Conservation (phyloP, 305 asterid genomes). For the Stenogyne calaminthoides region DNA sequence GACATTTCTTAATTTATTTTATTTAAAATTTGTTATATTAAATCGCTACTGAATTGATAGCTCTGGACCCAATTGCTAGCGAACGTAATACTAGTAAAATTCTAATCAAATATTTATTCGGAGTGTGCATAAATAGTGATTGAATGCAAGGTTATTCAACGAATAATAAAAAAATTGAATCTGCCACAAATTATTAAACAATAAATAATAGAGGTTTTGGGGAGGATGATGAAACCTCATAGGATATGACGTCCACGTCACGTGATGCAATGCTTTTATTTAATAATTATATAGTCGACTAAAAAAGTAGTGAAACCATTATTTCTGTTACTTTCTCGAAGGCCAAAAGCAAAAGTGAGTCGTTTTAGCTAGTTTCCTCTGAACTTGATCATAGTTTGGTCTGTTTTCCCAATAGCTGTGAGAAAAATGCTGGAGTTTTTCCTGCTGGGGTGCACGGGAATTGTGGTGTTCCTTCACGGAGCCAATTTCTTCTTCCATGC, state of each 20-base stretch:
- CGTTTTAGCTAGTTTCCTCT: not conserved
- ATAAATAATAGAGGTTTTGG: not conserved
- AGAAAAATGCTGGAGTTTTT: conserved; percentile 52
- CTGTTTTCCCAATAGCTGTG: not conserved
- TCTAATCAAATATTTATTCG: no score
- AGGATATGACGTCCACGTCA: conserved; percentile 35
- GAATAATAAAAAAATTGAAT: not conserved
- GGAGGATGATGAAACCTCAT: not conserved
- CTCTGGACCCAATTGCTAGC: no score
- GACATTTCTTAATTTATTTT: no score
- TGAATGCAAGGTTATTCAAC: not conserved
- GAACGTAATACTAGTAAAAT: no score
- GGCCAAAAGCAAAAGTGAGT: not conserved
- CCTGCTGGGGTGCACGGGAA: conserved; percentile 66
- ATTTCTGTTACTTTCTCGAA: not conserved
- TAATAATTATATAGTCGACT: not conserved
- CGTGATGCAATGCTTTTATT: conserved; percentile 4
- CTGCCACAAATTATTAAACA: conserved; percentile 5
- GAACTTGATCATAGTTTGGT: no score
- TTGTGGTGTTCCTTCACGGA: conserved; percentile 70
- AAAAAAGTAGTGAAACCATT: not conserved
- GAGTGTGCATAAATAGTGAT: not conserved
- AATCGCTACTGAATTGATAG: no score
- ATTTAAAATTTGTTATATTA: no score
- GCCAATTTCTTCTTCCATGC: conserved; percentile 62